A percentile compares a stretch with the other conserved stretches of the same genome.
Conservation (phyloP, 768 basidiomycete genomes). For the Lepiota brunneoincarnata region DNA sequence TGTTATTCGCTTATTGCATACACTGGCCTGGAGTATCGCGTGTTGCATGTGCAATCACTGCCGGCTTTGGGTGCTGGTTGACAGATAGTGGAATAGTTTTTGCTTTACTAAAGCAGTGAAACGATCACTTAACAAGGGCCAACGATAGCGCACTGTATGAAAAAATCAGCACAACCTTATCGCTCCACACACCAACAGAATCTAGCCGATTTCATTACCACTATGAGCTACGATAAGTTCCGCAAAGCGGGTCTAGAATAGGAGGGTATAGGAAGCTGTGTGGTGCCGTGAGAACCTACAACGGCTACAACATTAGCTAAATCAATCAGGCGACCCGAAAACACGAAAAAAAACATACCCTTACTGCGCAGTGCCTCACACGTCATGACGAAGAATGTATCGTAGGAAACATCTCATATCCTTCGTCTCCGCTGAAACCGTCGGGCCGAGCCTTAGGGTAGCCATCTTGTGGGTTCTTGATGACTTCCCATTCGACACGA, state of each 20-base stretch:
- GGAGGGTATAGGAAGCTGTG: neutral
- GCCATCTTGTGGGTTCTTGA: constrained; percentile 47
- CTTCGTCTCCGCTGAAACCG: constrained; percentile 23
- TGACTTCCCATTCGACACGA: constrained; percentile 94
- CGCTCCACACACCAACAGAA: neutral
- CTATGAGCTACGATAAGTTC: neutral
- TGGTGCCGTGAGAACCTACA: neutral
- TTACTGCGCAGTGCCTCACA: constrained; percentile 2
- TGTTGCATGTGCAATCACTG: neutral
- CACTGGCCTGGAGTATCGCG: neutral
- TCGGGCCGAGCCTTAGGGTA: neutral
- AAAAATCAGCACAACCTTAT: neutral
- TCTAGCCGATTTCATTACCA: constrained; percentile 1
- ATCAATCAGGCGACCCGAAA: constrained; percentile 4
- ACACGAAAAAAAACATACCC: constrained; percentile 4
- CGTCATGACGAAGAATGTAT: constrained; percentile 14
- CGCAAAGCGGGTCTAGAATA: neutral
- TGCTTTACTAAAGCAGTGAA: neutral
- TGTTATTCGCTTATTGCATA: neutral
- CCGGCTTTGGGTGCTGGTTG: constrained; percentile 9
- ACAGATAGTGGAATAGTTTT: neutral
- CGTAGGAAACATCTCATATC: constrained; percentile 41
- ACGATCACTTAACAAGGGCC: neutral
- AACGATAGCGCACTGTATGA: neutral
- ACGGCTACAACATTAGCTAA: neutral